Evolutionary conservation across 805 yeast species (phyloP), one percentile per base, ranked within the genome.

Genomic region (Yamadazyma ubonensis): DNA sequence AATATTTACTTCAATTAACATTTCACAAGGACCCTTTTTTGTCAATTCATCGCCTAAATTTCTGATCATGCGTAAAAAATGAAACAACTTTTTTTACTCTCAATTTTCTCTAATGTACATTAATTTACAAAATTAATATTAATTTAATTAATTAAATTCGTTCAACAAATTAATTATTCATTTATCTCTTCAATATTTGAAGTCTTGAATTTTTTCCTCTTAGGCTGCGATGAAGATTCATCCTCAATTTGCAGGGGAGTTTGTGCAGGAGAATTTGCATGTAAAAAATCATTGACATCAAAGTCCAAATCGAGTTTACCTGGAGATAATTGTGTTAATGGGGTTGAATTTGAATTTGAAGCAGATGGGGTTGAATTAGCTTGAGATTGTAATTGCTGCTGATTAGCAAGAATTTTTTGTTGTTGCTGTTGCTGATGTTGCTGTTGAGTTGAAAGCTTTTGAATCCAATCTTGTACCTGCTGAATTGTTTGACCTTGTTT

Each of bases 381-480:
- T 34, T 30, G 40, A 3, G 20, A 14, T 18, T 35, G 38, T 26
- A 26, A 15, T 30, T 50, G 52, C 31, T 46, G 45, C 31, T 51
- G 54, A 17, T 51, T 51, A 17, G 51, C 49, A 33, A 47, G 51
- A 15, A 52, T 51, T n/a, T 18, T n/a, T 18, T 50, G 39, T 22
- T 39, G 46, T 9, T 41, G 39, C 33, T 44, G 41, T 29, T 53
- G 52, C n/a, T 42, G 47, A 3, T 46, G 44, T 31, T 53, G 58
- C 19, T 54, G 58, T 34, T 54, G 60, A 15, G 45, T 43, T 3
- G 57, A 56, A 27, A 70, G 46, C 43, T 57, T 67, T 38, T 65
- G 73, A 33, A 76, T 67, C 80, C 80, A 76, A 44, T 77, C 81
- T 52, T 75, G 78, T 1, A 75, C 78, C 51, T 76, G 80, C 53